Conservation (phyloP, 176 grass and related monocot species). For the Eleusine coracana region DNA sequence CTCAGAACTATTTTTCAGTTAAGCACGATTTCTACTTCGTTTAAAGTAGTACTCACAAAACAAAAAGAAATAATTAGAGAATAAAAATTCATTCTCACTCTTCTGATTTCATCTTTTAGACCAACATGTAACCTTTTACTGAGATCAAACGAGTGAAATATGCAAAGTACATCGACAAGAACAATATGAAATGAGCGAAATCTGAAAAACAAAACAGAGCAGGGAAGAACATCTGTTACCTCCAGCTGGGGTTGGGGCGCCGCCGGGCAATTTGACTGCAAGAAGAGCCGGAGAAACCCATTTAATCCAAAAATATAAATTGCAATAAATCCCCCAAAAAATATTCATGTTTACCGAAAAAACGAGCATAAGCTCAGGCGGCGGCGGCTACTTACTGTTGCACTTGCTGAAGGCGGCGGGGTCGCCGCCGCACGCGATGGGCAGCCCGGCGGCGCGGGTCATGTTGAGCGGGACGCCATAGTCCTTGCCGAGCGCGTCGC, state of each 20-base stretch:
- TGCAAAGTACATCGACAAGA: not conserved
- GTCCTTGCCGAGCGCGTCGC: constrained; percentile 28
- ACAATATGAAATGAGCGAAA: not conserved
- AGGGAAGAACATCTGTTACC: constrained; percentile 24
- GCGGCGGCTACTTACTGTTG: constrained; percentile 40
- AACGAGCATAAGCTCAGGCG: not conserved
- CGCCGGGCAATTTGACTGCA: constrained; percentile 46
- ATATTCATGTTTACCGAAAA: not conserved
- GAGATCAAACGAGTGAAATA: not conserved
- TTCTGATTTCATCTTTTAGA: not conserved
- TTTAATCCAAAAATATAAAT: not conserved
- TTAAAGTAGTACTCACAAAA: not conserved
- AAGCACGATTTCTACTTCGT: not conserved
- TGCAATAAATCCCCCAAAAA: not conserved
- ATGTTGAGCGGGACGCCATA: constrained; percentile 45
- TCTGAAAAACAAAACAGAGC: not conserved
- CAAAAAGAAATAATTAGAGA: not conserved
- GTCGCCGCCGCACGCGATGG: constrained; percentile 53
- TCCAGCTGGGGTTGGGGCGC: constrained; percentile 27
- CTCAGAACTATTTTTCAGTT: not conserved
- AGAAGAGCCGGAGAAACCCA: not conserved
- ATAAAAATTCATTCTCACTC: too few species aligned
- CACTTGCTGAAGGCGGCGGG: constrained; percentile 55
- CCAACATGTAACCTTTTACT: not conserved
- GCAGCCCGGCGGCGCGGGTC: constrained; percentile 58